Conservation (phyloP, 768 basidiomycete species). For the Trametes punicea region DNA sequence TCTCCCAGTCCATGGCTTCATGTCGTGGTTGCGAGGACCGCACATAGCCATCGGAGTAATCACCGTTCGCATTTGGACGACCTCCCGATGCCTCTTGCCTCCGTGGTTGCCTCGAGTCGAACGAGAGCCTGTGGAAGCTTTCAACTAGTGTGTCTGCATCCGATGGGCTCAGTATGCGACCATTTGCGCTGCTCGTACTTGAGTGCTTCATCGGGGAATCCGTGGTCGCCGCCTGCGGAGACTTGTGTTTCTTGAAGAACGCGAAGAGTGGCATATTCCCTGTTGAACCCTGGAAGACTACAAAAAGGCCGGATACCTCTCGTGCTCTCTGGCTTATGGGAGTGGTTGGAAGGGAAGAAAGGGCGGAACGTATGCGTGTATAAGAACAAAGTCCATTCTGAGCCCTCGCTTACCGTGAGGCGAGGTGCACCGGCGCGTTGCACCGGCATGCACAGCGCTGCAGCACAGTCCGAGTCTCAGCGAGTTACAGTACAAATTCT, state of each 20-base stretch:
- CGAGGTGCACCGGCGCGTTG: background rate
- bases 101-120: background rate
- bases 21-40: background rate
- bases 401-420: background rate
- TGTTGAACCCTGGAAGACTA: too few species aligned
- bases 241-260: slow-evolving; percentile 16
- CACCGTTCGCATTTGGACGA: background rate
- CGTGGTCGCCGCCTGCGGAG: background rate
- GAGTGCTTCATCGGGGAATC: background rate
- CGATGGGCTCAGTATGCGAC: background rate
- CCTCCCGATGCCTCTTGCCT: background rate
- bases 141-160: slow-evolving; percentile 1
- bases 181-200: background rate
- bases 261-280: slow-evolving; percentile 10
- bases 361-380: background rate
- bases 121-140: slow-evolving; percentile 3
- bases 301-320: too few species aligned
- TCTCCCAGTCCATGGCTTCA: background rate
- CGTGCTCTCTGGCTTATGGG: too few species aligned
- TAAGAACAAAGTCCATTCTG: slow-evolving; percentile 1
- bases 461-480: background rate
- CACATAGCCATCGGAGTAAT: slow-evolving; percentile 52
- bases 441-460: background rate
- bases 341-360: background rate
- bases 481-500: too few species aligned